These are phyloP conservation scores for Coemansia sp. DNA, from an alignment of 192 early-diverging fungal genomes.

Conservation along the genomic window DNA sequence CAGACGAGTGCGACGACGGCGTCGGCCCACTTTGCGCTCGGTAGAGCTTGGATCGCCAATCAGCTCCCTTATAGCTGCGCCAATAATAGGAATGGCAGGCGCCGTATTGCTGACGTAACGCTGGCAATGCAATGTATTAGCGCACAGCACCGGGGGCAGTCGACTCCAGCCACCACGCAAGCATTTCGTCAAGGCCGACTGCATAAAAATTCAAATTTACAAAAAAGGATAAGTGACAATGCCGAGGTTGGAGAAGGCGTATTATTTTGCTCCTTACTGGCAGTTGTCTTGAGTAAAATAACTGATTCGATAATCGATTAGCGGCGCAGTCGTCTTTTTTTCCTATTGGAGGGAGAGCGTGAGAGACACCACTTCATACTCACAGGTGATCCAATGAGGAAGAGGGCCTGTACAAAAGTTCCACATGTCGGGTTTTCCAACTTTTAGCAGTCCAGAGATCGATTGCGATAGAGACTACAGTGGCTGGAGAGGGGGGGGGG, in stretches of 20 bases:
- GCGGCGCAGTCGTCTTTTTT: not conserved
- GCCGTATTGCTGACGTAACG: not conserved
- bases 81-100: not conserved
- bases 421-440: conserved; percentile 25
- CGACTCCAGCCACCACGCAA: not conserved
- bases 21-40: not conserved
- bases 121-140: not conserved
- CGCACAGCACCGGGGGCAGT: not conserved
- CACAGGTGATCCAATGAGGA: not conserved
- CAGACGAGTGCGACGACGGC: not conserved
- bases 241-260: not conserved
- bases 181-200: conserved; percentile 7
- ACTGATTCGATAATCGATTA: conserved; percentile 2
- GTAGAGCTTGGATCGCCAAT: conserved; percentile 1
- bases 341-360: not conserved
- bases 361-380: not conserved
- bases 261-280: not conserved
- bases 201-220: not conserved
- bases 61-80: not conserved
- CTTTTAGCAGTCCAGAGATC: not conserved
- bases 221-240: not conserved
- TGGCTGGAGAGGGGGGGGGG: not conserved
- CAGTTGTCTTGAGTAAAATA: not conserved
- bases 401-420: conserved; percentile 33
- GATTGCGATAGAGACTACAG: not conserved